Conservation (phyloP, 495 filamentous ascomycete species). For the Tricharina praecox region DNA sequence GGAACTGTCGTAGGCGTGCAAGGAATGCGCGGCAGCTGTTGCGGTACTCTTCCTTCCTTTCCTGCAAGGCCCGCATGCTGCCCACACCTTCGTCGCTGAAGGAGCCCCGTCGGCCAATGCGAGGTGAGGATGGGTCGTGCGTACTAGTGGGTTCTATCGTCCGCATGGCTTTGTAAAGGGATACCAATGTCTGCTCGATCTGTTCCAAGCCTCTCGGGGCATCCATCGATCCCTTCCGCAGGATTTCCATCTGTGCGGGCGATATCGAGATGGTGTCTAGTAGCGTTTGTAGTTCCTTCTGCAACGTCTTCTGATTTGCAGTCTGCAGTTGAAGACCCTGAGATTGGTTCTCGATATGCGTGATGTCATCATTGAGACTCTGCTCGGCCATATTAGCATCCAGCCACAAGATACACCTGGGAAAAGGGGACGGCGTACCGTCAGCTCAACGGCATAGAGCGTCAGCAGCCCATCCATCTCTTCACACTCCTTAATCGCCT, state of each 20-base stretch:
- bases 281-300: constrained; percentile 65
- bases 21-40: constrained; percentile 55
- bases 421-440: no score
- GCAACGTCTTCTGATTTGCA: constrained; percentile 87
- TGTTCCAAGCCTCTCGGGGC: constrained; percentile 50
- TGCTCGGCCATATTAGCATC: constrained; percentile 29
- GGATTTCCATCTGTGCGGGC: constrained; percentile 48
- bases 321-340: constrained; percentile 94
- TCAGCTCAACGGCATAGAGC: constrained; percentile 82
- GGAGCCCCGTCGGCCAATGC: constrained; percentile 35
- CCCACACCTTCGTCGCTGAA: constrained; percentile 66
- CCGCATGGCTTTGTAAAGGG: constrained; percentile 80
- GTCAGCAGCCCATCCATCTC: constrained; percentile 86
- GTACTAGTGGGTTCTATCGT: constrained; percentile 63
- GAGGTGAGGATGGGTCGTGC: constrained; percentile 30
- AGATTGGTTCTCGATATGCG: constrained; percentile 91
- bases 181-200: constrained; percentile 60
- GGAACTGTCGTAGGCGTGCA: constrained; percentile 57
- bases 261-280: constrained; percentile 79
- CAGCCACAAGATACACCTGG: no score
- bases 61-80: constrained; percentile 79
- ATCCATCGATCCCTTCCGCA: constrained; percentile 59
- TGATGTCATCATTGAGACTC: constrained; percentile 88
- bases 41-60: constrained; percentile 78
- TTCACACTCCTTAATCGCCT: constrained; percentile 80